Evolutionary conservation across 768 basidiomycete genomes (phyloP), one percentile per base, ranked within the genome.

Genomic region (Peribolospora baueri): DNA sequence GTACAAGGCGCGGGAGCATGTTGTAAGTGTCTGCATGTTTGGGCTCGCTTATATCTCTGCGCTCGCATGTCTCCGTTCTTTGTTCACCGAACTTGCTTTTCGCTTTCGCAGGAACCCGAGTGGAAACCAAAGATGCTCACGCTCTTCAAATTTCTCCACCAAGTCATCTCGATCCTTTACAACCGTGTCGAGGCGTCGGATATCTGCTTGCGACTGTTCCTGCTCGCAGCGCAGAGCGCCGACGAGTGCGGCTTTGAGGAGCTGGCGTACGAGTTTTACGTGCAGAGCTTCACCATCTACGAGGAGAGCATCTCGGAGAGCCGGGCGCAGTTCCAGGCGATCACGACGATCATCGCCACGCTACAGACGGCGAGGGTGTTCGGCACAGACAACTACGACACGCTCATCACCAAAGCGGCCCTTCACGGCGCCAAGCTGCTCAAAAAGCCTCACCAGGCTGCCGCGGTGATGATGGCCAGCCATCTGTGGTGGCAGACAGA

Each of bases 401-500:
- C 91, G 3, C 70, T 98, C 58, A 87, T 95, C 63, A 97, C 93
- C 38, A 97, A 98, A 69, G 93, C 91, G n/a, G 91, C 91, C 5
- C 70, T 97, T 60, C 93, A 98, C 66, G 88, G 86, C 4, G 84
- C 88, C 40, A 91, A 91, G 69, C 69, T 97, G 59, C 68, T 98
- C 68, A 98, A 98, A 75, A 97, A 98, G 74, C 86, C 86, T 9
- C 91, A 95, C 67, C 93, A 97, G 68, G 82, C 90, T 9, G 84
- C 80, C 7, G 93, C 91, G 4, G 93, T 97, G 25, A 79, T 83
- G 51, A 73, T 87, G 40, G 93, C 93, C 6, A 93, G 88, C 66
- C 93, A 98, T 69, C 70, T 98, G 61, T 98, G 91, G 91, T 98
- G 90, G 90, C 93, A 97, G 66, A 82, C 82, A 58, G 72, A 77